Conservation (phyloP, 2,329 filamentous ascomycete species). For the Kalaharituber pfeilii region DNA sequence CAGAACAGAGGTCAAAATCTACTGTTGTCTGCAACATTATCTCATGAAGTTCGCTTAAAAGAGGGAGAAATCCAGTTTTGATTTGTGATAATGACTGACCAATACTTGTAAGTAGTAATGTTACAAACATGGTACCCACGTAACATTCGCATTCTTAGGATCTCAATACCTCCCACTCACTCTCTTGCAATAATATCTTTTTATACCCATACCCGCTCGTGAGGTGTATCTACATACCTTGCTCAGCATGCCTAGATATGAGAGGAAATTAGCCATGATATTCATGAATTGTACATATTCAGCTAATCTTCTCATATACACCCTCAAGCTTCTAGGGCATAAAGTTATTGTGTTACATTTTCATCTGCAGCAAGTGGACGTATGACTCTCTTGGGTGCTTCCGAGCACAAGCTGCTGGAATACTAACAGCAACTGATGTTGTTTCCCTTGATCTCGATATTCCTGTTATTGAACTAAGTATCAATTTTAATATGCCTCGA, state of each 20-base stretch:
- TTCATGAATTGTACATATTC: constrained; percentile 89
- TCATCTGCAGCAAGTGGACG: constrained; percentile 67
- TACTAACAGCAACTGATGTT: constrained; percentile 89
- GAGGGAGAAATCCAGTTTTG: constrained; percentile 59
- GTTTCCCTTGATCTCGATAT: constrained; percentile 91
- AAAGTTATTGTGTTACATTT: constrained; percentile 85
- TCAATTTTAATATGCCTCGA: constrained; percentile 94
- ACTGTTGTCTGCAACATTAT: constrained; percentile 90
- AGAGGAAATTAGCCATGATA: constrained; percentile 63
- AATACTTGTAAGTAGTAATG: constrained; percentile 9
- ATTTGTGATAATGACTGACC: constrained; percentile 71
- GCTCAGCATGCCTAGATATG: constrained; percentile 59
- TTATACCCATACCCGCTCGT: constrained; percentile 78
- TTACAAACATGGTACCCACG: too few species aligned
- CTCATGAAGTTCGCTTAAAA: constrained; percentile 65
- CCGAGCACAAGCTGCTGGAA: constrained; percentile 69
- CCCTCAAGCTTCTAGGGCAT: constrained; percentile 70
- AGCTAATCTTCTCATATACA: constrained; percentile 73
- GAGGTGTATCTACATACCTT: constrained; percentile 90
- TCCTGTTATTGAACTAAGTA: constrained; percentile 69
- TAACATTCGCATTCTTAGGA: too few species aligned
- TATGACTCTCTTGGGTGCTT: constrained; percentile 81
- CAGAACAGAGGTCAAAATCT: constrained; percentile 62
- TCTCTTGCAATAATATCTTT: constrained; percentile 70
- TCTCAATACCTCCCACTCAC: constrained; percentile 65